phyloP scores from a whole-genome alignment of 2,329 filamentous ascomycete genomes.

The Trichoderma polysporum region DNA sequence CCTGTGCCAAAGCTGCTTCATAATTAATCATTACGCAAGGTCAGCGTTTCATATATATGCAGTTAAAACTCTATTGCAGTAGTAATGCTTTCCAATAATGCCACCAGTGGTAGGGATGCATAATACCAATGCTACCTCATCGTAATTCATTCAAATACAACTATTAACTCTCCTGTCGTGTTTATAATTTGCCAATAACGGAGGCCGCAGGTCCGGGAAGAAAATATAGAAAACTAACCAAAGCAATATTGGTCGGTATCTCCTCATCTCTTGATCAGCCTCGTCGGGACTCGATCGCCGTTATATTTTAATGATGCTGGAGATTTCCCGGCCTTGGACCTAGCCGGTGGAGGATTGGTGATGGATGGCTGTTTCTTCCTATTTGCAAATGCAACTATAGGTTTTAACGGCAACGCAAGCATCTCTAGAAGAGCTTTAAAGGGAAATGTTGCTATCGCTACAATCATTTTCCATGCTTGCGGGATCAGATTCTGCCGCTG shows the following conservation, averaged over 20 bases:
- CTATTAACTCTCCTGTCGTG: not conserved
- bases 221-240: not conserved
- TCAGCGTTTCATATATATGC: not conserved
- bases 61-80: not conserved
- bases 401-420: constrained; percentile 44
- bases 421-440: constrained; percentile 42
- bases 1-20: not conserved
- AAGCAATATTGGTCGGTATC: not conserved
- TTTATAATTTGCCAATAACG: not conserved
- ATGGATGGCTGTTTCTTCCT: constrained; percentile 14
- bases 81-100: not conserved
- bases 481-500: constrained; percentile 38
- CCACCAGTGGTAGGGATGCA: not conserved
- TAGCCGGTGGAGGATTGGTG: not conserved
- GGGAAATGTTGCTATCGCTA: constrained; percentile 42
- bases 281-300: constrained; percentile 21
- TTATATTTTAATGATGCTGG: constrained; percentile 13
- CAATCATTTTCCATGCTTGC: constrained; percentile 40
- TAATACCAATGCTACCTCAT: not conserved
- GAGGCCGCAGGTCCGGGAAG: not conserved
- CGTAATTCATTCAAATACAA: not conserved
- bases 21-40: not conserved
- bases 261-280: constrained; percentile 22
- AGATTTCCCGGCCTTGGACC: constrained; percentile 19
- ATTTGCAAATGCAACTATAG: constrained; percentile 19